Evolutionary conservation across 192 early-diverging fungal genomes (phyloP).

Genomic region (Linnemannia zychae): DNA sequence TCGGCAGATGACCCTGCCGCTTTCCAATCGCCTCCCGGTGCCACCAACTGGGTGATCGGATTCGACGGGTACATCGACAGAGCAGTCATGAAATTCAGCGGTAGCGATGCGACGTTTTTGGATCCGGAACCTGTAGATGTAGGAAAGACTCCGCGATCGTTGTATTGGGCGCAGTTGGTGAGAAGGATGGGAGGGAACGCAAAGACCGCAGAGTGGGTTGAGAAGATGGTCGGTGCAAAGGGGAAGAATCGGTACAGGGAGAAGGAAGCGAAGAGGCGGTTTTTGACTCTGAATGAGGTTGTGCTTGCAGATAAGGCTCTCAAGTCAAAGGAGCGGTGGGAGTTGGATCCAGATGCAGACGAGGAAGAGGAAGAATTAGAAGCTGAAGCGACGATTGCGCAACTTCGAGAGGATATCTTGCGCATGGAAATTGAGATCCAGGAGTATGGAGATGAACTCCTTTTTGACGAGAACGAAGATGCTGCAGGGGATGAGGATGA

Average conservation of each 20-base stretch:
- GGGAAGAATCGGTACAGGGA: conserved; percentile 34
- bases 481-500: no score
- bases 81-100: not conserved
- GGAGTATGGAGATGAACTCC: not conserved
- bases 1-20: not conserved
- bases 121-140: not conserved
- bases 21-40: conserved; percentile 44
- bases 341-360: not conserved
- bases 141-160: not conserved
- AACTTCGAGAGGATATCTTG: not conserved
- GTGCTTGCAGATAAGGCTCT: not conserved
- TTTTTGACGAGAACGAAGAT: not conserved
- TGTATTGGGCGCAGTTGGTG: conserved; percentile 50
- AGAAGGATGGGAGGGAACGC: conserved; percentile 14
- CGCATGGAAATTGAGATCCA: not conserved
- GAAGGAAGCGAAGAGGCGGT: not conserved
- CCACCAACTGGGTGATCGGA: conserved; percentile 41
- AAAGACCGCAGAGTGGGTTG: not conserved
- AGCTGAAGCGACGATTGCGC: not conserved
- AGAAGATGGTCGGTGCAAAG: conserved; percentile 19
- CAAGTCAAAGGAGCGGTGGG: not conserved
- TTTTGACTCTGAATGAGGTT: conserved; percentile 1
- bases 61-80: conserved; percentile 4
- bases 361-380: not conserved
- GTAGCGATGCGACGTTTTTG: conserved; percentile 35